Evolutionary conservation across 2,329 filamentous ascomycete genomes (phyloP).

Genomic region (Metarhizium robertsii): DNA sequence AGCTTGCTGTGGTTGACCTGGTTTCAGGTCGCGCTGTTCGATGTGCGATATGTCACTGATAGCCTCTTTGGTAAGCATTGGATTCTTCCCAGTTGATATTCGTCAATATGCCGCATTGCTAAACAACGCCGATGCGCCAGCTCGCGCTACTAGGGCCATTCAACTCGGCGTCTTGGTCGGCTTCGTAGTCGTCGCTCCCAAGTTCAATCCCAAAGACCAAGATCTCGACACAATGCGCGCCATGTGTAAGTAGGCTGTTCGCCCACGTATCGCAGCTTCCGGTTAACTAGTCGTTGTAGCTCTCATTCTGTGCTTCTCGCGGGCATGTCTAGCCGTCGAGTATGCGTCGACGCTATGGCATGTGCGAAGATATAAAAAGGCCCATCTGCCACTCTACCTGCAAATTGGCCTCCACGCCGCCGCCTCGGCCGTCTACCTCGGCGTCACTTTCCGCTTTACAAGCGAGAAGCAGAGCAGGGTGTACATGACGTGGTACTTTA

Average conservation of each 20-base stretch:
- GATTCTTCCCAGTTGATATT: too few species aligned
- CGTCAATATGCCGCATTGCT: background rate
- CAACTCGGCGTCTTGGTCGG: slow-evolving; percentile 57
- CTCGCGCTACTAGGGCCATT: slow-evolving; percentile 42
- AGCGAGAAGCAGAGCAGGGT: slow-evolving; percentile 21
- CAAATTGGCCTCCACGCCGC: slow-evolving; percentile 26
- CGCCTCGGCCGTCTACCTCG: slow-evolving; percentile 29
- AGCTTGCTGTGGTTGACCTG: slow-evolving; percentile 58
- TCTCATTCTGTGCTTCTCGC: slow-evolving; percentile 40
- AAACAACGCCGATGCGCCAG: background rate
- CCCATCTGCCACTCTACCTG: slow-evolving; percentile 23
- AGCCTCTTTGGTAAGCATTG: slow-evolving; percentile 41
- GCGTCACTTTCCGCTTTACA: slow-evolving; percentile 29
- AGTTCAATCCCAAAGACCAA: slow-evolving; percentile 30
- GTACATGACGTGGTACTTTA: slow-evolving; percentile 40
- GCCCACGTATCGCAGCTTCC: background rate
- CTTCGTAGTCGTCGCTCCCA: slow-evolving; percentile 50
- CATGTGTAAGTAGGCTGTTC: slow-evolving; percentile 22
- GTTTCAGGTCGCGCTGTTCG: slow-evolving; percentile 54
- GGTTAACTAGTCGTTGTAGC: slow-evolving; percentile 14
- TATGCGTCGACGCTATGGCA: slow-evolving; percentile 40
- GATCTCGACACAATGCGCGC: slow-evolving; percentile 27
- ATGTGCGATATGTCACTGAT: slow-evolving; percentile 57
- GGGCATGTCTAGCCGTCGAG: slow-evolving; percentile 43
- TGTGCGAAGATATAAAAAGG: slow-evolving; percentile 28